These are phyloP conservation scores for Schizosaccharomyces japonicus DNA, from an alignment of 805 yeast genomes.

Conservation along the genomic window DNA sequence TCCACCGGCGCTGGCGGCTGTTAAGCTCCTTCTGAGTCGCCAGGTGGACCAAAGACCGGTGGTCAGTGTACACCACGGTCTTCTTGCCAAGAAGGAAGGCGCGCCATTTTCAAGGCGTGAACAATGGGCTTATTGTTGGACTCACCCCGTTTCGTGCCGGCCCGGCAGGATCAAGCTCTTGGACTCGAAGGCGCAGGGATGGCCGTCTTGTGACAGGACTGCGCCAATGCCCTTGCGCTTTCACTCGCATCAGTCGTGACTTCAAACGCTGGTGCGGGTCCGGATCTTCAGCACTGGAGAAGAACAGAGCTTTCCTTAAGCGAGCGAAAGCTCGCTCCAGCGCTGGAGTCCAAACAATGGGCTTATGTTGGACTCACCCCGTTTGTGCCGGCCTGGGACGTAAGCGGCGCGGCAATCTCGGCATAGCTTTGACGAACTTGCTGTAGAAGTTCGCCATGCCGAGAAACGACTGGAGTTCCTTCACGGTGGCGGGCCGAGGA, in stretches of 20 bases:
- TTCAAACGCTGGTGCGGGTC: not conserved
- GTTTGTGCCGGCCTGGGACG: no score
- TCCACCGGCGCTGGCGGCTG: not conserved
- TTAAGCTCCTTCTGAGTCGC: not conserved
- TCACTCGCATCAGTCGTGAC: conserved; percentile 8
- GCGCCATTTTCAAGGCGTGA: no score
- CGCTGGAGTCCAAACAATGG: no score
- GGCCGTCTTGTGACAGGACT: not conserved
- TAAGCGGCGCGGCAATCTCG: no score
- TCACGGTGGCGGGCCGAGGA: not conserved
- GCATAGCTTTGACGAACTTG: no score
- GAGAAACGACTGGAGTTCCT: not conserved
- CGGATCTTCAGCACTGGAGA: not conserved
- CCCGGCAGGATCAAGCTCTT: conserved; percentile 5
- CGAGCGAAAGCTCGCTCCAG: no score
- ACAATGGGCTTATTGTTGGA: conserved; percentile 5
- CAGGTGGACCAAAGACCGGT: no score
- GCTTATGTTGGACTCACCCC: no score
- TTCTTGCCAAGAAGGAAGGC: no score
- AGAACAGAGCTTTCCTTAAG: no score
- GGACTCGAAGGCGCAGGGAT: conserved; percentile 5
- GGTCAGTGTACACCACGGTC: no score
- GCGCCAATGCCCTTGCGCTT: conserved; percentile 1
- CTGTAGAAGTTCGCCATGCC: not conserved
- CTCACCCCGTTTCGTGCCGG: conserved; percentile 7